Base-by-base conservation (phyloP, 2,329 filamentous ascomycete genomes). In the Arthrobotrys musiformis region DNA sequence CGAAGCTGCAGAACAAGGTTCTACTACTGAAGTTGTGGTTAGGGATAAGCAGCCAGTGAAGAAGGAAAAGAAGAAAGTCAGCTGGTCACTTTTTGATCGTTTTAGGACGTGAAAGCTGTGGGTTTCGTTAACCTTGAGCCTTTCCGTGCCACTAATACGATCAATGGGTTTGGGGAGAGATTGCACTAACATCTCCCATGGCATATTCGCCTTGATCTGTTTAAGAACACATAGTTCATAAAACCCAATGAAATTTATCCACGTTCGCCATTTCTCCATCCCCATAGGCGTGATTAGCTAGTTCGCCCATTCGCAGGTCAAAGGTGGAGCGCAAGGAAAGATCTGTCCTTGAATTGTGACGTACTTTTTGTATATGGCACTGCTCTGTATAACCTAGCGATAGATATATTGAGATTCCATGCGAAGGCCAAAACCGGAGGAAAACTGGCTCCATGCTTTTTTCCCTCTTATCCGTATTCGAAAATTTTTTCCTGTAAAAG, bases 341-440 rank as follows among this genome's bases (percentile, higher is more conserved):
- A 76, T 76, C 26, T 40, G 33, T 76, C 72, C 72, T 70, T 76
- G 72, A 76, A 33, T n/a, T n/a, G 70, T 76, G 64, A 40, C 63
- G 26, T 62, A 61, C 15, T 42, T n/a, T n/a, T n/a, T 24, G 35
- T 17, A 28, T 44, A 75, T 44, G 70, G 26, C 70, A 75, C 72
- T 66, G 72, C 72, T 76, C 72, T 70, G 72, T 76, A 76, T 76
- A 70, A 70, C 72, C 72, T 76, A 30, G 72, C 72, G 72, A 76
- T 70, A 76, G 58, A 76, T 76, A 46, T 22, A 76, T 64, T 46
- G 58, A 58, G 54, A 19, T 52, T 24, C 56, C 24, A 9, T 46
- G n/a, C n/a, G 26, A 61, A 64, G 58, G 56, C 33, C 56, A 33
- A 46, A 58, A n/a, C n/a, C 48, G 37, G 28, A 54, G 8, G 2